Percentiles rank a stretch among this genome's conserved stretches.
phyloP scores from a whole-genome alignment of 192 early-diverging fungal genomes.

The Hyaloraphidium curvatum region DNA sequence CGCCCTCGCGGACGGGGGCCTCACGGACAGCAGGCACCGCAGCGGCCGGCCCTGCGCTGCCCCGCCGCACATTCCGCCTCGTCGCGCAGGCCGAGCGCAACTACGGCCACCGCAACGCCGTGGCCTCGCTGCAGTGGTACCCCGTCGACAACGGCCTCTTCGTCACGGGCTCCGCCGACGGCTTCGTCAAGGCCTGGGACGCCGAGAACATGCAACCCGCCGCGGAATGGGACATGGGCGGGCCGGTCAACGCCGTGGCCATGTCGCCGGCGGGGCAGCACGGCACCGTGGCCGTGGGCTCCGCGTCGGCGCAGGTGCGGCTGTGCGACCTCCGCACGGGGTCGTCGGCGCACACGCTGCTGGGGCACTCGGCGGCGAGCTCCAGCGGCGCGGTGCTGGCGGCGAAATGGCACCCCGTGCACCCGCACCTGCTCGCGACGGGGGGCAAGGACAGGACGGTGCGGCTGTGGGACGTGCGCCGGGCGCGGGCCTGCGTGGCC shows the following conservation, averaged over 20 bases:
- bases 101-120: not conserved
- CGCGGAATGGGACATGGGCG: not conserved
- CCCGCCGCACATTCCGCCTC: too few species aligned
- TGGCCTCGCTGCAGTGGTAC: not conserved
- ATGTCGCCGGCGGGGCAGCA: not conserved
- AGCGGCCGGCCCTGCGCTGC: too few species aligned
- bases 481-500: conserved; percentile 7
- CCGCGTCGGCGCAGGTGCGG: not conserved
- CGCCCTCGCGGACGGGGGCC: too few species aligned
- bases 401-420: conserved; percentile 67
- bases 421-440: conserved; percentile 52
- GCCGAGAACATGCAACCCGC: not conserved
- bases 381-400: too few species aligned
- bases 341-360: not conserved
- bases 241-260: not conserved
- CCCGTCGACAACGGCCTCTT: not conserved
- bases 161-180: not conserved
- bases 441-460: conserved; percentile 73
- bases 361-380: not conserved
- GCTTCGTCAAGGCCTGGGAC: not conserved
- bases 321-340: not conserved
- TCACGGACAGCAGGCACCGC: too few species aligned
- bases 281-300: not conserved
- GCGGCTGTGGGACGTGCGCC: conserved; percentile 88
- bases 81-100: too few species aligned